phyloP scores from a whole-genome alignment of 164 flowering plant species.

The Pachysandra terminalis region DNA sequence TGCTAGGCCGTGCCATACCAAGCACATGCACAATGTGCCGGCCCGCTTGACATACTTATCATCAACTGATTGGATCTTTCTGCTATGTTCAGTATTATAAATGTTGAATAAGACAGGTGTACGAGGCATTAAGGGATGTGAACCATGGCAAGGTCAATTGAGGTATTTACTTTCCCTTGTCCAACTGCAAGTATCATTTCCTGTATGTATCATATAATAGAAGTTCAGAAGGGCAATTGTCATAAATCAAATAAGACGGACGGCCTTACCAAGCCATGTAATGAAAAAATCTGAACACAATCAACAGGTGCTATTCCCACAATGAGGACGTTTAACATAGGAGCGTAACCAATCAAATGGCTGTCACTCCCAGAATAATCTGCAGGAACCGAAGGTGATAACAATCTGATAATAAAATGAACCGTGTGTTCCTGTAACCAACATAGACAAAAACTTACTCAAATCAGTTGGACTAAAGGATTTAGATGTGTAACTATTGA shows the following conservation, averaged over 20 bases:
- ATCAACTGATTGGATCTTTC: too few relatives aligned
- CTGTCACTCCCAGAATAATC: constrained; percentile 65
- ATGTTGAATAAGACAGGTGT: too few relatives aligned
- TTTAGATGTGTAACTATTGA: neutral
- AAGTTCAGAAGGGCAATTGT: neutral
- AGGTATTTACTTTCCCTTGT: neutral
- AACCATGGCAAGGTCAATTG: neutral
- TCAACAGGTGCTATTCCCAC: constrained; percentile 83
- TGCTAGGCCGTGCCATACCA: too few relatives aligned
- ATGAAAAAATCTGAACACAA: constrained; percentile 75
- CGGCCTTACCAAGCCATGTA: constrained; percentile 82
- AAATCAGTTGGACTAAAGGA: neutral
- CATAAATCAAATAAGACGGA: too few relatives aligned
- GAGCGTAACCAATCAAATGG: constrained; percentile 75
- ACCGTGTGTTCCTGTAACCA: constrained; percentile 83
- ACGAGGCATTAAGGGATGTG: too few relatives aligned
- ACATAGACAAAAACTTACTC: neutral
- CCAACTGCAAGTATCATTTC: neutral
- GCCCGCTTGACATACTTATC: too few relatives aligned
- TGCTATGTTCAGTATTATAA: too few relatives aligned
- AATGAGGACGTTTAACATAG: constrained; percentile 70
- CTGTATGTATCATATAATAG: neutral
- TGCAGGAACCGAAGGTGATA: constrained; percentile 76
- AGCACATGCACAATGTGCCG: too few relatives aligned
- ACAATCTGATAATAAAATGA: constrained; percentile 60